Conservation (phyloP, 2,329 filamentous ascomycete genomes). For the Fusarium albosuccineum region DNA sequence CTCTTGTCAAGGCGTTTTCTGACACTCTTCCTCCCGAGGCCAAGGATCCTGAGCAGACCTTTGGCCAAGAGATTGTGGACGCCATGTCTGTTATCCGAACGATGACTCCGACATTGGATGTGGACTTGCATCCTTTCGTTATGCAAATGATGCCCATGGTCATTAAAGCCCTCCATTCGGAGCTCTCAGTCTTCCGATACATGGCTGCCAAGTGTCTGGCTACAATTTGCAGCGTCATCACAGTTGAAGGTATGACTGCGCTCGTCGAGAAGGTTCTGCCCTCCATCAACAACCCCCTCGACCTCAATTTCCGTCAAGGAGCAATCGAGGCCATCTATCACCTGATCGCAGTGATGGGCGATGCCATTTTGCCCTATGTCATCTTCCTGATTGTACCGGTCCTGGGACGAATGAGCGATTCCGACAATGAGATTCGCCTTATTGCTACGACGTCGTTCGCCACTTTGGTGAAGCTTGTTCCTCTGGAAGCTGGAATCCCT, state of each 20-base stretch:
- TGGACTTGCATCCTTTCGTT: conserved; percentile 81
- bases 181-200: conserved; percentile 92
- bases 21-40: conserved; percentile 79
- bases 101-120: conserved; percentile 88
- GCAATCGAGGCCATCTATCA: conserved; percentile 97
- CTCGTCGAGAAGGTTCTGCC: conserved; percentile 93
- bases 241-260: conserved; percentile 94
- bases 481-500: conserved; percentile 95
- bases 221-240: conserved; percentile 96
- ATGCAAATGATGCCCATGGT: conserved; percentile 87
- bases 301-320: conserved; percentile 90
- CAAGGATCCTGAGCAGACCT: conserved; percentile 76
- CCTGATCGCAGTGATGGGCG: conserved; percentile 97
- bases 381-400: conserved; percentile 99
- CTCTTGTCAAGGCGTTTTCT: conserved; percentile 80
- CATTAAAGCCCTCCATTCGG: conserved; percentile 87
- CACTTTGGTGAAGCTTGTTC: conserved; percentile 95
- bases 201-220: conserved; percentile 98
- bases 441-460: conserved; percentile 98
- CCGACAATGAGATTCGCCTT: conserved; percentile 93
- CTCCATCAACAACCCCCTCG: conserved; percentile 89
- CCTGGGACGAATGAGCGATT: conserved; percentile 97
- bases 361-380: conserved; percentile 94
- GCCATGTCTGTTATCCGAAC: conserved; percentile 93
- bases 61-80: conserved; percentile 94